These are phyloP conservation scores for Sporobolomyces roseus DNA, from an alignment of 768 basidiomycete species.

Conservation along the genomic window DNA sequence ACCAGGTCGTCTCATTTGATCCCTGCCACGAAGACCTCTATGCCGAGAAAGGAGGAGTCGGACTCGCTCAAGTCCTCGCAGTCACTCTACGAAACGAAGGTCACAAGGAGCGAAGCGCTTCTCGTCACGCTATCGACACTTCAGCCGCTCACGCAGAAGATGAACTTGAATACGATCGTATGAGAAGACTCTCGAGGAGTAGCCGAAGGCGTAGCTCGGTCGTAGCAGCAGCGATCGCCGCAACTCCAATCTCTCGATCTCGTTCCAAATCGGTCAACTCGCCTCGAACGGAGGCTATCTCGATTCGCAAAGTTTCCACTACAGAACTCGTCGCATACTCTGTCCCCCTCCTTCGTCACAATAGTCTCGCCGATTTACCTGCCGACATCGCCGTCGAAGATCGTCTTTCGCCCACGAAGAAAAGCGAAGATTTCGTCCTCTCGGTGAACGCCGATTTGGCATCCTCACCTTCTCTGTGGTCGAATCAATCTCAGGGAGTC, in stretches of 20 bases:
- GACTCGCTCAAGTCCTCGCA: slow-evolving; percentile 14
- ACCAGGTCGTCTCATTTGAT: not conserved
- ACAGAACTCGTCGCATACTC: not conserved
- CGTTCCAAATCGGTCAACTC: not conserved
- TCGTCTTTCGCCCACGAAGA: not conserved
- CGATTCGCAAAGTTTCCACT: not conserved
- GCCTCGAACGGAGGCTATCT: not conserved
- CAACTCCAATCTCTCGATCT: not conserved
- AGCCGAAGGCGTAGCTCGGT: slow-evolving; percentile 20
- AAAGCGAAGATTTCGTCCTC: not conserved
- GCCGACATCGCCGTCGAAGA: not conserved
- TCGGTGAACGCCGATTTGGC: not conserved
- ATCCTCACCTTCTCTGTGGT: slow-evolving; percentile 3
- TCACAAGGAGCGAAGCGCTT: not conserved
- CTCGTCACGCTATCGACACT: not conserved
- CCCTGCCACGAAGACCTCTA: not conserved
- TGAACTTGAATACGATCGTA: not conserved
- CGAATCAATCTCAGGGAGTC: not conserved
- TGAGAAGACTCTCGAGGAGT: not conserved
- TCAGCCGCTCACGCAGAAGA: not conserved
- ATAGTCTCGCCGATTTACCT: not conserved
- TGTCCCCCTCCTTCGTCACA: not conserved
- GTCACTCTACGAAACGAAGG: not conserved
- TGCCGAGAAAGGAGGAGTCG: not conserved
- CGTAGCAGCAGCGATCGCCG: slow-evolving; percentile 22